Evolutionary conservation across 495 filamentous ascomycete species (phyloP).

Genomic region (Aspergillus homomorphus): DNA sequence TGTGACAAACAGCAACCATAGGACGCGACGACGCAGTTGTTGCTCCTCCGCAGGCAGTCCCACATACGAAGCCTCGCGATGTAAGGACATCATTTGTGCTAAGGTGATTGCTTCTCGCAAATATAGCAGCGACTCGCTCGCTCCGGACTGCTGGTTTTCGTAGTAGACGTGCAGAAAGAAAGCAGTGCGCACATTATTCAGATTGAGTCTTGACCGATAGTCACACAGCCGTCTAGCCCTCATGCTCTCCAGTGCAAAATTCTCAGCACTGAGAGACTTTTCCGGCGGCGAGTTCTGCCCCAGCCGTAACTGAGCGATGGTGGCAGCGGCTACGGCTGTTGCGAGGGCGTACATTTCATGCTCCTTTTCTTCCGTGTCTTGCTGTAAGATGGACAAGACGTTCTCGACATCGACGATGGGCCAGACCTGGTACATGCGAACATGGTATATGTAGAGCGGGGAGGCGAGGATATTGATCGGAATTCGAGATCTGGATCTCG

Average conservation of each 20-base stretch:
- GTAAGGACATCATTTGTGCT: slow-evolving; percentile 44
- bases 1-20: slow-evolving; percentile 47
- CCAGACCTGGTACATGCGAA: slow-evolving; percentile 48
- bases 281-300: slow-evolving; percentile 18
- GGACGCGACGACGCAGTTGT: slow-evolving; percentile 38
- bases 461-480: slow-evolving; percentile 22
- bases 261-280: slow-evolving; percentile 25
- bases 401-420: slow-evolving; percentile 44
- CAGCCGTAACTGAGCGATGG: slow-evolving; percentile 43
- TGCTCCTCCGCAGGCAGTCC: slow-evolving; percentile 25
- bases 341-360: slow-evolving; percentile 41
- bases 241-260: slow-evolving; percentile 16
- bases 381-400: slow-evolving; percentile 34
- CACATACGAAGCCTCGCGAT: slow-evolving; percentile 36
- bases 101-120: slow-evolving; percentile 45
- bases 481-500: slow-evolving; percentile 16
- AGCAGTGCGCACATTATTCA: slow-evolving; percentile 32
- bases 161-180: slow-evolving; percentile 49
- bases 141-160: slow-evolving; percentile 41
- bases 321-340: slow-evolving; percentile 41
- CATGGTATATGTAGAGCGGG: slow-evolving; percentile 38
- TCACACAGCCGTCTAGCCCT: slow-evolving; percentile 10
- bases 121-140: slow-evolving; percentile 37
- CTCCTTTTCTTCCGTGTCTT: slow-evolving; percentile 24
- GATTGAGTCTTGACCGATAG: slow-evolving; percentile 17